Evolutionary conservation across 805 yeast genomes (phyloP), one percentile per base, ranked within the genome.

Genomic region (Cyberlindnera xylosilytica): DNA sequence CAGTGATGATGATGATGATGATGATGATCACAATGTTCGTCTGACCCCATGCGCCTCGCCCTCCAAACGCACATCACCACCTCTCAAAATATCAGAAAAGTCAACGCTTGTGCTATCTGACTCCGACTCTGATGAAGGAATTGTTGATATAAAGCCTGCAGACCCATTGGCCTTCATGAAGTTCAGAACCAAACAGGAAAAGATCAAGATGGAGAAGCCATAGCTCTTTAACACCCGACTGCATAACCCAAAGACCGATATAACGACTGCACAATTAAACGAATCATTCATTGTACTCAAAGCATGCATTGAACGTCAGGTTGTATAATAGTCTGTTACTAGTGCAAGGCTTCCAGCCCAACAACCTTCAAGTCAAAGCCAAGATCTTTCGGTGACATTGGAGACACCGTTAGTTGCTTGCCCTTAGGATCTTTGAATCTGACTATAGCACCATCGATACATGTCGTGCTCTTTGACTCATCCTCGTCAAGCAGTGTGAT

Each of bases 391-490:
- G 42, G 41, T 3, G 37, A 19, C 13, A 46, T 10, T 2, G 40
- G 18, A 6, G 17, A 36, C 19, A 55, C 30, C 6, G 26, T 45
- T 19, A 58, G 34, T 10, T 44, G 20, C 42, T 58, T 57, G 3
- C 50, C 55, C 35, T 44, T 41, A 28, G 61, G 56, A 4, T 52
- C 30, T 10, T 40, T 33, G 5, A 58, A 36, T 9, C 23, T 32
- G 6, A 56, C 28, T 9, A 38, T 30, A 4, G 29, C 24, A 20
- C 62, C 62, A 47, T 58, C 62, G 23, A 56, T 50, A 39, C 58
- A 53, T 3, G 49, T 15, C 4, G 42, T 28, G 3, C 53, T 29
- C 16, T 51, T 48, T 12, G 31, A 40, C 16, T 45, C 47, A 19
- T 49, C 44, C 20, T 46, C 42, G 11, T 51, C 51, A 12, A 40